These are phyloP conservation scores for Claviceps paspali DNA, from an alignment of 2,329 filamentous ascomycete genomes.

Conservation along the genomic window DNA sequence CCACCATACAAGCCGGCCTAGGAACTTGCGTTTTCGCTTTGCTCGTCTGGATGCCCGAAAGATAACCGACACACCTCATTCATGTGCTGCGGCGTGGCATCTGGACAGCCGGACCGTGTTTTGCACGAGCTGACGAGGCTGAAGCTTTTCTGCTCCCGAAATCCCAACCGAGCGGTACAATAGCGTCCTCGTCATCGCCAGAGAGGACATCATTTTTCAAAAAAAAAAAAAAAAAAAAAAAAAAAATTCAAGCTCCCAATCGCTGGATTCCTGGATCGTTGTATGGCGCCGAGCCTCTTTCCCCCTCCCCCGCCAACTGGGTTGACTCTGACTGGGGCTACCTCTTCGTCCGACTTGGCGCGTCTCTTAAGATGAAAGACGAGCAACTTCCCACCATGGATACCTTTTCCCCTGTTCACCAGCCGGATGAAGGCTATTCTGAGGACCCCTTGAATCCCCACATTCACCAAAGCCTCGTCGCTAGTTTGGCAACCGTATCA, in stretches of 20 bases:
- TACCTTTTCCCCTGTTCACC: conserved; percentile 33
- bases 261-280: not conserved
- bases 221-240: too few species aligned
- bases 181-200: not conserved
- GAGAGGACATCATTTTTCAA: not conserved
- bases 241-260: not conserved
- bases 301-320: not conserved
- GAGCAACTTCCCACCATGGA: conserved; percentile 22
- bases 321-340: not conserved
- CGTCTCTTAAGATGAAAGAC: conserved; percentile 12
- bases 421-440: conserved; percentile 76
- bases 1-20: not conserved
- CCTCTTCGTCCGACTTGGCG: not conserved
- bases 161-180: not conserved
- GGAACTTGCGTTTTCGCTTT: too few species aligned
- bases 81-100: conserved; percentile 1
- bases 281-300: not conserved
- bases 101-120: not conserved
- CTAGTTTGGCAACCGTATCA: conserved; percentile 19
- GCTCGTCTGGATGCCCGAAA: not conserved
- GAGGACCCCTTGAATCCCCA: conserved; percentile 49
- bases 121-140: conserved; percentile 1
- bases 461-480: conserved; percentile 17
- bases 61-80: not conserved
- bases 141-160: not conserved